Evolutionary conservation across 352 stramenopile species (phyloP), one percentile per base, ranked within the genome.

Genomic region (Phytophthora uliginosa): DNA sequence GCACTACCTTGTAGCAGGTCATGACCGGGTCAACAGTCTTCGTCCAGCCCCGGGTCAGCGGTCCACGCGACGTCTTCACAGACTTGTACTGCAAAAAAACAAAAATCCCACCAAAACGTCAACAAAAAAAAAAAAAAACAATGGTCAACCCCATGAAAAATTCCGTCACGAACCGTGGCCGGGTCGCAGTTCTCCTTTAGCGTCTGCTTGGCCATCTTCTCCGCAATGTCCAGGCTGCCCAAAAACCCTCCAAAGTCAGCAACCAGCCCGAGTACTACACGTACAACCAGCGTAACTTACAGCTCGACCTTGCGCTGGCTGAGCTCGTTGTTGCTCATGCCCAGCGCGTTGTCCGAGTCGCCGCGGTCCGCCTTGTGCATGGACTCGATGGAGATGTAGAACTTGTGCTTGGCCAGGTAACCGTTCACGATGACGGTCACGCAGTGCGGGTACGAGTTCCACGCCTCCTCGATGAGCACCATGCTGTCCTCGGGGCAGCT

Each of bases 1-100:
- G 87, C 64, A 95, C 89, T 52, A 86, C 83, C 78, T 96, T 96
- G 82, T 94, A 92, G 76, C 89, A 96, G 52, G 89, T 96, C 89
- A 95, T 95, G 66, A 96, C 54, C 9, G 88, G 89, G 20, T 89
- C 75, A 9, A 93, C 83, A 4, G 82, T 91, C 67, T 89, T 85
- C 54, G 81, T 70, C 90, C 89, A 97, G 56, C 78, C 89, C 42
- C 79, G 81, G 24, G 79, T 24, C 7, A 97, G 77, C 36, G 89
- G 89, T 15, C 90, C 90, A 56, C 90, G 87, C 12, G 73, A 84
- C 34, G 89, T 94, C 61, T 95, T 95, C 13, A 74, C 63, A 20
- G 85, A 95, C 59, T 88, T 91, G 75, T 88, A 91, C 84, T 90
- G 66, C 42, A 66, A 31, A 42, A 45, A 42, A 40, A 31, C 47